phyloP scores from a whole-genome alignment of 1,284 basidiomycete species.

The Rhodotorula sp. region DNA sequence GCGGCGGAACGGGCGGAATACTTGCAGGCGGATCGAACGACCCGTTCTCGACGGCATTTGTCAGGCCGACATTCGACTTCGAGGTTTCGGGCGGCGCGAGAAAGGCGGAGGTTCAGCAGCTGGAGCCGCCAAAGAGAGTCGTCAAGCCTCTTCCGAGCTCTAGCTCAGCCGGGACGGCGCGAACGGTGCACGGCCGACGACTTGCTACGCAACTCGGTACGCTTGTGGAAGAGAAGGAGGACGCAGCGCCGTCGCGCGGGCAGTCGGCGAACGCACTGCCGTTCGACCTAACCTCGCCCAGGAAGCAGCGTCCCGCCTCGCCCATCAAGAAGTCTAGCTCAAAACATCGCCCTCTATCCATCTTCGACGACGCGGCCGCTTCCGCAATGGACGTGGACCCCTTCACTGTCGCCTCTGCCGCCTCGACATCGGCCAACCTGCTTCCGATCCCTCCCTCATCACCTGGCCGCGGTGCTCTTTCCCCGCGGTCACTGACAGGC shows the following conservation, averaged over 20 bases:
- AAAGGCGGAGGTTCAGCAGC: background rate
- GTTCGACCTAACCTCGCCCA: constrained; percentile 15
- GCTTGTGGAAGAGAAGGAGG: background rate
- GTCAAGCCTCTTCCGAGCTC: constrained; percentile 1
- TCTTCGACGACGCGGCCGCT: background rate
- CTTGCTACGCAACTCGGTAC: too few relatives aligned
- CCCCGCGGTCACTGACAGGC: constrained; percentile 8
- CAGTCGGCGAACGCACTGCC: background rate
- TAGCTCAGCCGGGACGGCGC: too few relatives aligned
- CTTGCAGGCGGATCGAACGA: constrained; percentile 5
- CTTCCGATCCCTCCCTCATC: constrained; percentile 9
- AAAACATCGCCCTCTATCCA: background rate
- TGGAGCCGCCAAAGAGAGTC: background rate
- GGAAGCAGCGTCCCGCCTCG: background rate
- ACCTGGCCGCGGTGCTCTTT: constrained; percentile 14
- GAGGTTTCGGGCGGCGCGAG: background rate
- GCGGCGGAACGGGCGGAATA: background rate
- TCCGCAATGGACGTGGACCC: constrained; percentile 11
- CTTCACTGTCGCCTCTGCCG: too few relatives aligned
- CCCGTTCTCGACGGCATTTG: constrained; percentile 32
- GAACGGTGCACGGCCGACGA: background rate
- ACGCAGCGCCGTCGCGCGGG: background rate
- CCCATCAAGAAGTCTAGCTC: background rate
- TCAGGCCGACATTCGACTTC: constrained; percentile 9
- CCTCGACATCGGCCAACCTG: background rate